These are phyloP conservation scores for Talaromyces sp. DNA, from an alignment of 2,329 filamentous ascomycete species.

Conservation along the genomic window DNA sequence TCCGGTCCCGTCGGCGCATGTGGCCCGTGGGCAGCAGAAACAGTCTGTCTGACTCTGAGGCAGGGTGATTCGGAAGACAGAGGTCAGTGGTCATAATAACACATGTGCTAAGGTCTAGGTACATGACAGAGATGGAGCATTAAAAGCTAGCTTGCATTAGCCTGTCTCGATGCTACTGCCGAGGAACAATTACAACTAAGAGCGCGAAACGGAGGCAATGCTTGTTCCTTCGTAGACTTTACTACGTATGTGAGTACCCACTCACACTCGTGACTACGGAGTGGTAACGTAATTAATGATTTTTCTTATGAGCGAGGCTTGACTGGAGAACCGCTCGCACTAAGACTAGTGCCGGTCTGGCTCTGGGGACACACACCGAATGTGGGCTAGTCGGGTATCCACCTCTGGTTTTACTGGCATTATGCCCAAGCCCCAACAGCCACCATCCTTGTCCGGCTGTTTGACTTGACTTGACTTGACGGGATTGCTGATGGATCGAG, in stretches of 20 bases:
- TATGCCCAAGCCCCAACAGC: slow-evolving; percentile 1
- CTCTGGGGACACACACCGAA: neutral
- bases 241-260: neutral
- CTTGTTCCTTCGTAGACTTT: neutral
- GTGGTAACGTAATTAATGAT: neutral
- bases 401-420: neutral
- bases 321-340: neutral
- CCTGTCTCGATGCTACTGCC: neutral
- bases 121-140: neutral
- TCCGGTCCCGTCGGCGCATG: slow-evolving; percentile 9
- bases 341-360: slow-evolving; percentile 1
- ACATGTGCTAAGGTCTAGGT: neutral
- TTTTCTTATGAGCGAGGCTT: neutral
- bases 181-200: neutral
- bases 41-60: neutral
- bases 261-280: neutral
- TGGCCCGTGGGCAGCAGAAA: slow-evolving; percentile 10
- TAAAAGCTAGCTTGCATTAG: neutral
- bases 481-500: neutral
- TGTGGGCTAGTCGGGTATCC: neutral
- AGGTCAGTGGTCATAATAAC: neutral
- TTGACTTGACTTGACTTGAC: neutral
- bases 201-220: neutral
- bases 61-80: neutral
- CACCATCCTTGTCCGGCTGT: slow-evolving; percentile 1